A percentile compares a stretch with the other conserved stretches of the same genome.
phyloP scores from a whole-genome alignment of 129 eudicot species.

The Heracleum sosnowskyi region DNA sequence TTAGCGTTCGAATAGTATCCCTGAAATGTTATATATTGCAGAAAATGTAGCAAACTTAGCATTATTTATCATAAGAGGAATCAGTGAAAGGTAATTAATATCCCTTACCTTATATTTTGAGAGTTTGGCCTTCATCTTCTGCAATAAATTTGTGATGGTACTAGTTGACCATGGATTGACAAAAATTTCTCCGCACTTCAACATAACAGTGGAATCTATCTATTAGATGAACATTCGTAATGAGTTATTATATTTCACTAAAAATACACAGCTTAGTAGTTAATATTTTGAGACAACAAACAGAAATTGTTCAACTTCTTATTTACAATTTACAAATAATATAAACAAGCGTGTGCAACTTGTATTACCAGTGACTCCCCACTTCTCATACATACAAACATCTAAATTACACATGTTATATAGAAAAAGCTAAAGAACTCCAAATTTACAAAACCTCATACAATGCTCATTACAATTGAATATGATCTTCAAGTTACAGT shows the following conservation, averaged over 20 bases:
- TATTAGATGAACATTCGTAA: constrained; percentile 18
- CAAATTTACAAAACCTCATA: neutral
- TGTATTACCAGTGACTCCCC: neutral
- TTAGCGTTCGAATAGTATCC: constrained; percentile 60
- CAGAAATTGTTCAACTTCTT: neutral
- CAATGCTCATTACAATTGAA: neutral
- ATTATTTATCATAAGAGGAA: too few relatives aligned
- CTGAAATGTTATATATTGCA: constrained; percentile 26
- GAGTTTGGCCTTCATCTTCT: too few relatives aligned
- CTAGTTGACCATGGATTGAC: too few relatives aligned
- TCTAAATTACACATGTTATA: neutral
- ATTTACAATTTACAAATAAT: neutral
- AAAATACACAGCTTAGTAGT: neutral
- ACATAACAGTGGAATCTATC: constrained; percentile 23
- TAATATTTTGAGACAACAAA: neutral
- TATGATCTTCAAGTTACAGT: neutral
- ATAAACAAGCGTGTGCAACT: neutral
- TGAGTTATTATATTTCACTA: constrained; percentile 8
- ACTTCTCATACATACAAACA: neutral
- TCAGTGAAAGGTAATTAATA: too few relatives aligned
- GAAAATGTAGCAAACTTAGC: neutral
- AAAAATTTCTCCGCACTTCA: constrained; percentile 21
- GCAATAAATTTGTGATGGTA: too few relatives aligned
- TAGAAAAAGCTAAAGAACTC: neutral
- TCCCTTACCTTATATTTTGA: too few relatives aligned